These are phyloP conservation scores for Pichia gijzeniarum DNA, from an alignment of 805 yeast genomes.

Conservation along the genomic window DNA sequence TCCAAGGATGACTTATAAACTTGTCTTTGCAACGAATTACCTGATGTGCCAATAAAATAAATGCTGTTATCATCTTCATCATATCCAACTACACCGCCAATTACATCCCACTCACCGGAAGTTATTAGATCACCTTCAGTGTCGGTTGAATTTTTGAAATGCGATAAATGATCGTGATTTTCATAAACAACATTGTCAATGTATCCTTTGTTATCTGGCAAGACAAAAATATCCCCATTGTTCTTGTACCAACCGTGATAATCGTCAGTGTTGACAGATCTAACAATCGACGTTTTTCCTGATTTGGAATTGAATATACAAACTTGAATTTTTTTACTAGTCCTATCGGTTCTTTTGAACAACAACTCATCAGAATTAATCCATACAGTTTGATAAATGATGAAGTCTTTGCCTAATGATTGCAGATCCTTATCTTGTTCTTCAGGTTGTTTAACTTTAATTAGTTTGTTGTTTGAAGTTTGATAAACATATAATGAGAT, in stretches of 20 bases:
- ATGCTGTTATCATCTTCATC: conserved; percentile 41
- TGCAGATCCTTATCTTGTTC: conserved; percentile 7
- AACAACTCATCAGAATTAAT: conserved; percentile 41
- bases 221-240: conserved; percentile 31
- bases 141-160: conserved; percentile 38
- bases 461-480: conserved; percentile 23
- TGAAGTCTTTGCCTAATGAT: conserved; percentile 36
- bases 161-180: conserved; percentile 60
- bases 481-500: conserved; percentile 42
- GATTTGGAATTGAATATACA: conserved; percentile 35
- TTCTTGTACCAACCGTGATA: conserved; percentile 52
- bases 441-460: conserved; percentile 23
- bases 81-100: conserved; percentile 42
- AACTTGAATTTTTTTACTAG: conserved; percentile 49
- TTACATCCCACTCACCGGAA: conserved; percentile 46
- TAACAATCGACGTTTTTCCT: conserved; percentile 31
- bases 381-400: conserved; percentile 63
- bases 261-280: conserved; percentile 38
- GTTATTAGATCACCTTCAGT: conserved; percentile 38
- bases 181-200: conserved; percentile 51
- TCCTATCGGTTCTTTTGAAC: conserved; percentile 57
- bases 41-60: conserved; percentile 52
- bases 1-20: conserved; percentile 43
- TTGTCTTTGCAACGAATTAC: conserved; percentile 53
- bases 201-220: conserved; percentile 46